Evolutionary conservation across 352 stramenopile genomes (phyloP).

Genomic region (Phytophthora sojae): DNA sequence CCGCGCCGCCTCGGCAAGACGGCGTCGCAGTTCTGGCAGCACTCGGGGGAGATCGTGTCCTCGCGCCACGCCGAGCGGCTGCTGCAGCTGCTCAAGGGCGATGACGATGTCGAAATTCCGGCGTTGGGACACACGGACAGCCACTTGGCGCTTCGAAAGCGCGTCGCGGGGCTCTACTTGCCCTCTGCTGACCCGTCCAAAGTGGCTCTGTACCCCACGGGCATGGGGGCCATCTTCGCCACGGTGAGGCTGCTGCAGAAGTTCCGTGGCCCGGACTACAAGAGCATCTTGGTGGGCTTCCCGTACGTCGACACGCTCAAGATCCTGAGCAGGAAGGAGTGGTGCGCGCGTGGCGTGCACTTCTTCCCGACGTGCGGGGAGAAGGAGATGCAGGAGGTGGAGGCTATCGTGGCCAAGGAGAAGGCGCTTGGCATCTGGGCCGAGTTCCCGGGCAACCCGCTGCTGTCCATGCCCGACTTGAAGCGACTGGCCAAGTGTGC

Average conservation of each 20-base stretch:
- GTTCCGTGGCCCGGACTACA: constrained; percentile 41
- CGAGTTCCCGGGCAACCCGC: constrained; percentile 94
- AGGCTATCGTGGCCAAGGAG: constrained; percentile 73
- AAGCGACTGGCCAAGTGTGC: constrained; percentile 81
- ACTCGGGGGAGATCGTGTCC: constrained; percentile 93
- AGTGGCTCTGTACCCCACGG: constrained; percentile 88
- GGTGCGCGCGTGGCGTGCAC: constrained; percentile 83
- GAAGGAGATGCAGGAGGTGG: constrained; percentile 62
- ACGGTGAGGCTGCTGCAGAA: constrained; percentile 76
- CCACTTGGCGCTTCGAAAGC: constrained; percentile 55
- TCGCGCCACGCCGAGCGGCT: constrained; percentile 83
- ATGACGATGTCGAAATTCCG: constrained; percentile 4
- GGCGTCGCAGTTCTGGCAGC: constrained; percentile 93
- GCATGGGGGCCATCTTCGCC: constrained; percentile 91
- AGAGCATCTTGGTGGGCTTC: constrained; percentile 93
- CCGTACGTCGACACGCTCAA: constrained; percentile 96
- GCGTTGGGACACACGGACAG: constrained; percentile 16
- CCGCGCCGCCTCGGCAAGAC: constrained; percentile 47
- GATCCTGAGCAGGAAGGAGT: constrained; percentile 89
- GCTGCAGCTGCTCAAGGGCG: constrained; percentile 54
- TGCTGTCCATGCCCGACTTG: constrained; percentile 89
- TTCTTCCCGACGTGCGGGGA: constrained; percentile 91
- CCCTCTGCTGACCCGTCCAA: constrained; percentile 4
- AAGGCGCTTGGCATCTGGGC: constrained; percentile 91
- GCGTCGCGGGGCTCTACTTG: constrained; percentile 68